phyloP scores from a whole-genome alignment of 805 yeast genomes.

The Wickerhamiella brachini region DNA sequence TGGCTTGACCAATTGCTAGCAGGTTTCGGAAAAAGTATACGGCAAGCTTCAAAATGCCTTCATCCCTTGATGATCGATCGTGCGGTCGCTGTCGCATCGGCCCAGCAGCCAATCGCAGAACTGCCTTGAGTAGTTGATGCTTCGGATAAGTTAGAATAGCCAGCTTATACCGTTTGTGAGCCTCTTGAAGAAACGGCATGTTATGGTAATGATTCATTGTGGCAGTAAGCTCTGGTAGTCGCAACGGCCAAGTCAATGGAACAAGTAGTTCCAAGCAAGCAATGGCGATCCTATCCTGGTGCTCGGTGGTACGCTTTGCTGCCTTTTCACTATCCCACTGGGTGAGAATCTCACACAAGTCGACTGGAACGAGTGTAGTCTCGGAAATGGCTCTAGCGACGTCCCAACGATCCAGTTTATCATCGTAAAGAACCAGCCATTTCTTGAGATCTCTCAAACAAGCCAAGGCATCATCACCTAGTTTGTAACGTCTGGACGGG shows the following conservation, averaged over 20 bases:
- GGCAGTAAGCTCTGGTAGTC: conserved; percentile 39
- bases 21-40: conserved; percentile 65
- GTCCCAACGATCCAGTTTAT: conserved; percentile 49
- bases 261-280: conserved; percentile 70
- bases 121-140: conserved; percentile 55
- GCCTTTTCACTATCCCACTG: conserved; percentile 45
- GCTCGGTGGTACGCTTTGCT: conserved; percentile 14
- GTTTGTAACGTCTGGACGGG: conserved; percentile 43
- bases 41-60: conserved; percentile 56
- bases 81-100: conserved; percentile 33
- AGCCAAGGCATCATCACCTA: conserved; percentile 79
- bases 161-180: conserved; percentile 61
- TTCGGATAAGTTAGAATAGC: conserved; percentile 41
- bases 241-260: conserved; percentile 75
- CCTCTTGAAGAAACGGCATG: conserved; percentile 45
- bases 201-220: conserved; percentile 42
- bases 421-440: conserved; percentile 81
- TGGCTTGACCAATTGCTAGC: conserved; percentile 44
- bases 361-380: conserved; percentile 57
- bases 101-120: conserved; percentile 42
- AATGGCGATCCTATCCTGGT: conserved; percentile 49
- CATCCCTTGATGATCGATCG: conserved; percentile 58
- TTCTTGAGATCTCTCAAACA: conserved; percentile 77
- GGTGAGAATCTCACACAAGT: conserved; percentile 57
- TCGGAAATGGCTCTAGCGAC: conserved; percentile 85